Percentiles rank a stretch among this genome's conserved stretches.
Conservation (phyloP, 257 asterid genomes). For the Forsythia suspensa region DNA sequence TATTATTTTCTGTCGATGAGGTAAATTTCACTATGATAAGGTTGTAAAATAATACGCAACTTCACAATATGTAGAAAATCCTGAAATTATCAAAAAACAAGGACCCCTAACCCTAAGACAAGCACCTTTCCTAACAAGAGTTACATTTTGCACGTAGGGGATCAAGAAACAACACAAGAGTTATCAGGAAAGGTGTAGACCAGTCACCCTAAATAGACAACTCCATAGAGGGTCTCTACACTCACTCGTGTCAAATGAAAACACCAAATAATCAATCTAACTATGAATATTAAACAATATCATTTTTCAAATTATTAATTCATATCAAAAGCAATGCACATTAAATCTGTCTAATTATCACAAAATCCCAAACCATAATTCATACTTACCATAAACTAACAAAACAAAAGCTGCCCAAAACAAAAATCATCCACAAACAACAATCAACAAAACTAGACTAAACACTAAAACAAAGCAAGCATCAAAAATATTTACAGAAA, state of each 20-base stretch:
- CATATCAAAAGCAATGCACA: background rate
- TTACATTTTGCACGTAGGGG: background rate
- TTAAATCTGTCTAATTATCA: background rate
- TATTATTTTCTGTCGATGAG: background rate
- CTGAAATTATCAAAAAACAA: background rate
- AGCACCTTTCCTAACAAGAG: background rate
- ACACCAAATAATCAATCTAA: too few relatives aligned
- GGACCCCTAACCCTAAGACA: background rate
- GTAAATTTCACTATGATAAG: too few relatives aligned
- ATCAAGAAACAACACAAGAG: background rate
- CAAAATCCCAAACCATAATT: background rate
- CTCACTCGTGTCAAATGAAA: background rate
- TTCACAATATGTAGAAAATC: conserved; percentile 7
- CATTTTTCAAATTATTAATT: background rate
- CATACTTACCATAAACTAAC: background rate
- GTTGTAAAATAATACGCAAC: background rate
- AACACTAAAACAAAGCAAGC: conserved; percentile 2
- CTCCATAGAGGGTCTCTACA: background rate
- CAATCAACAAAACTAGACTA: conserved; percentile 2
- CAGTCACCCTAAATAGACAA: background rate
- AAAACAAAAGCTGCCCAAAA: background rate
- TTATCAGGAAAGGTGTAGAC: background rate
- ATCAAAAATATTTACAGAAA: background rate
- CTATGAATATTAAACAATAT: too few relatives aligned
- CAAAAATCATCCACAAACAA: background rate